Evolutionary conservation across 495 filamentous ascomycete genomes (phyloP), one percentile per base, ranked within the genome.

Genomic region (Tuber calosporum): DNA sequence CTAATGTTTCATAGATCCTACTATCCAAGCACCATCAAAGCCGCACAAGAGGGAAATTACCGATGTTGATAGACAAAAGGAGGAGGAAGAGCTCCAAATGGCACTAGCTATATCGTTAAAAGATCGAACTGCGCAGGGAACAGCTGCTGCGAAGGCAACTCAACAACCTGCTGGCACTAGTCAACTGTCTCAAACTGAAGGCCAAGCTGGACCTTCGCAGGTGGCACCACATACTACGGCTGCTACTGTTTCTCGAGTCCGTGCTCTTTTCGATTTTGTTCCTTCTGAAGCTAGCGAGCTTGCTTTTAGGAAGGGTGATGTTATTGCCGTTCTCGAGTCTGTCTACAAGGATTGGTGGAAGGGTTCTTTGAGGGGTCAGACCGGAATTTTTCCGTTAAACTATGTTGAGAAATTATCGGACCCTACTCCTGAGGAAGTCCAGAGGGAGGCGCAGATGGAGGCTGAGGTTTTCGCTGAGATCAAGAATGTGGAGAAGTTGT

Each of bases 321-420:
- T 97, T 66, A 99, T 99, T 83, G 94, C 96, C 15, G 95, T 99
- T 20, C 86, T 99, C 36, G 96, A 98, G 82, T 96, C 92, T 8
- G 95, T 98, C 4, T 99, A 95, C 82, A 99, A 98, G 83, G 95
- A 99, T 84, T 99, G 95, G 95, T 99, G 95, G 95, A 96, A 96
- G 80, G 95, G 95, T 5, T 96, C 93, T 66, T 83, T 98, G 75
- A 88, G 92, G 82, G 95, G 95, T 7, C 93, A 97, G 81, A 97
- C 93, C 22, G 95, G 95, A 74, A 99, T 99, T 77, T 99, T 99
- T 83, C 95, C 95, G 38, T 87, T 99, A 70, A 99, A 99, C 83
- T 99, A 99, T 83, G 96, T 99, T 34, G 95, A 99, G 83, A 99
- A 99, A 83, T 85, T 99, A 69, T 87, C 93, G 45, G 95, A 99